Base-by-base conservation (phyloP, 345 rosid genomes). In the Lepidium africanum region DNA sequence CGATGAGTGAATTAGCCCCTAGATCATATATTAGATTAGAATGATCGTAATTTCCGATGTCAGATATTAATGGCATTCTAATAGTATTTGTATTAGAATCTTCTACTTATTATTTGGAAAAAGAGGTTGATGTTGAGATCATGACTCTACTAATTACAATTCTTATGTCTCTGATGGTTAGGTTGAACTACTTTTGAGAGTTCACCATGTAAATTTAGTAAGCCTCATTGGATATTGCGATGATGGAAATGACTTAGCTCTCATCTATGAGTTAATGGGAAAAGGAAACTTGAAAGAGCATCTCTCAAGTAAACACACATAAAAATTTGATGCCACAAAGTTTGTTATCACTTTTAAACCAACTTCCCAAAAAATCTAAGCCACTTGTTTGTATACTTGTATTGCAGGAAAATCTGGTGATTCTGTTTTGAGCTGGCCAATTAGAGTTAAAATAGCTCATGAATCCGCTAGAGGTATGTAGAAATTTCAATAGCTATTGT, bases 191-290 rank as follows among this genome's bases (percentile, higher is more conserved):
- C 23, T 82, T 42, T 52, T 68, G 52, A 73, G 71, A 70, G 77
- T 80, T 64, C 81, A 83, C 59, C 86, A 80, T 48, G 70, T 52
- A 51, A 78, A 80, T 12, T 61, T 83, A 59, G 76, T 67, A 48
- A 50, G 78, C 13, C 69, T 83, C 3, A 33, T 82, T 3, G 84
- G 86, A 1, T 82, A 78, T 41, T 82, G 80, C 39, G 50, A 80
- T 49, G 82, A 82, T 1, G 70, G 41, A 23, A 45, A 30, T 3
- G 62, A 72, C 69, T 63, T 68, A 23, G 83, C 63, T 27, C 75
- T 82, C 15, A 19, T 82, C 65, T 78, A 83, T 27, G 82, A 78
- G 58, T 74, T 76, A 67, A 80, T 83, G 84, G 79, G 54, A 13
- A 54, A 37, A 7, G 86, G 83, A 16, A 73, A 76, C 59, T 59